These are phyloP conservation scores for Artemisia annua DNA, from an alignment of 129 eudicot genomes.

Conservation along the genomic window DNA sequence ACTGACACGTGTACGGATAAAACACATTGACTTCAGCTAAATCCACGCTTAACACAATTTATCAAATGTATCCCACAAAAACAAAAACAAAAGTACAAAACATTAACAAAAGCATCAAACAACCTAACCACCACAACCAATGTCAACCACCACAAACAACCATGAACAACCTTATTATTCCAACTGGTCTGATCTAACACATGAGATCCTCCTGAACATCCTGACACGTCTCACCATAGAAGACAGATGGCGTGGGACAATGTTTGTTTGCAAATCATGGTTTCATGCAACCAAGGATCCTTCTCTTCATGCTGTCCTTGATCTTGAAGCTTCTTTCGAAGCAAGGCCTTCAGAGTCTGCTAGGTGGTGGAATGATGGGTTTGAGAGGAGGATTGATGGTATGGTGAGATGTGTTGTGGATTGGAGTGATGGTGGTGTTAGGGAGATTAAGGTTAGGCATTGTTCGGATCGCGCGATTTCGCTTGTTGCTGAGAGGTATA, in stretches of 20 bases:
- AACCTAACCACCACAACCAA: constrained; percentile 29
- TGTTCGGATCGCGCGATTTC: too few species aligned
- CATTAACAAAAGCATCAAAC: background rate
- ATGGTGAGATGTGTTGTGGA: constrained; percentile 62
- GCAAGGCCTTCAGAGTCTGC: constrained; percentile 52
- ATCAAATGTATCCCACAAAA: too few species aligned
- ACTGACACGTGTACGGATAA: too few species aligned
- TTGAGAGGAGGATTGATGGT: constrained; percentile 60
- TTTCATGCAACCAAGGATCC: constrained; percentile 65
- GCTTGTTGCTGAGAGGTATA: too few species aligned
- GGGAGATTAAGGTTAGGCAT: constrained; percentile 65
- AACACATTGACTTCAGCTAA: too few species aligned
- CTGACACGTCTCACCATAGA: constrained; percentile 65
- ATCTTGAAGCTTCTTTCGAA: constrained; percentile 63
- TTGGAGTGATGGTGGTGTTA: constrained; percentile 59
- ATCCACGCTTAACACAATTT: too few species aligned
- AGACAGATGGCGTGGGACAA: constrained; percentile 63
- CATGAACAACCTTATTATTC: constrained; percentile 32
- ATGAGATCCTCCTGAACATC: constrained; percentile 79
- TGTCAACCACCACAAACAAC: constrained; percentile 34
- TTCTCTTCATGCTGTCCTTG: constrained; percentile 60
- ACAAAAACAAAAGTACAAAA: too few species aligned
- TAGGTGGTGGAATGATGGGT: constrained; percentile 67
- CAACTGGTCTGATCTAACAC: constrained; percentile 87
- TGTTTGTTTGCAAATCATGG: constrained; percentile 91